Base-by-base conservation (phyloP, 495 filamentous ascomycete genomes). In the Melanomma pulvis-pyrius region DNA sequence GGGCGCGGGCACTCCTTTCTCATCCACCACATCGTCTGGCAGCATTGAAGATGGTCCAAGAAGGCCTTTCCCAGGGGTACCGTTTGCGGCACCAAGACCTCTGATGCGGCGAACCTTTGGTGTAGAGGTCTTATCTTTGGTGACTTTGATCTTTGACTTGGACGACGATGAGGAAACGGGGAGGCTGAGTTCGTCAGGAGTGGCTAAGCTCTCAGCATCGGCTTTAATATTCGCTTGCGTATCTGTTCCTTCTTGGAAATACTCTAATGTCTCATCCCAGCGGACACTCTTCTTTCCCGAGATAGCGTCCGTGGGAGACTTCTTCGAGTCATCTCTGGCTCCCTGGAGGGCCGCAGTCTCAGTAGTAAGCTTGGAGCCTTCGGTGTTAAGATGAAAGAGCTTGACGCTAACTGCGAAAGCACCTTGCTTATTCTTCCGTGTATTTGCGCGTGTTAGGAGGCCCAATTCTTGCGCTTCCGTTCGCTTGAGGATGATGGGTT, bases 381-480 rank as follows among this genome's bases (percentile, higher is more conserved):
- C 71, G 11, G 70, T 72, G 5, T 73, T 71, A 36, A 87, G 62
- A 47, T 75, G 78, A 60, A 81, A 73, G 6, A 88, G 73, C 25
- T 71, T 75, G 41, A 77, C 61, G 59, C 77, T 79, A 21, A 85
- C 84, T 24, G 79, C 68, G 32, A 84, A 65, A 19, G 82, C 74
- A 60, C 79, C 78, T 13, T 85, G 84, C 61, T 83, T 82, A 73
- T 88, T 88, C 46, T 80, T 77, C 39, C 79, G 75, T 11, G 86
- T 88, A 68, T 88, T 87, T 4, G 76, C 76, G 51, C 81, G 77
- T 2, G 85, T 88, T 13, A 75, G 65, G 60, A 84, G 71, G 0
- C 83, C 80, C 19, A 87, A 68, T 53, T 87, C 80, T 65, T 88
- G 86, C 3, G 83, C 82, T 63, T 87, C 83, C 1, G 82, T 83